Percentiles rank a stretch among this genome's conserved stretches.
Evolutionary conservation across 129 eudicot species (phyloP).

Genomic region (Flaveria brownii): DNA sequence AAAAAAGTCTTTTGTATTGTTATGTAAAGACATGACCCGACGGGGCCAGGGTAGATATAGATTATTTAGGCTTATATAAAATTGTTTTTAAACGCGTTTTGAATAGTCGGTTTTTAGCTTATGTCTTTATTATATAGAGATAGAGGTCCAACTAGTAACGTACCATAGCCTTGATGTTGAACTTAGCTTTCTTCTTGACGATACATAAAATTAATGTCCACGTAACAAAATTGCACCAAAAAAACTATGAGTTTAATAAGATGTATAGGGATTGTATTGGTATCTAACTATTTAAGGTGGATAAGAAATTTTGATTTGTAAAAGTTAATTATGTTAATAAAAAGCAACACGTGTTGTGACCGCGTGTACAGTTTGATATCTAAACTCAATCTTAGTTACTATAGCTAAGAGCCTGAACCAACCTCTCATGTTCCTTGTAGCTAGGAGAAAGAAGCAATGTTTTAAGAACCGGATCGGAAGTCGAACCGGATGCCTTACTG

Average conservation of each 20-base stretch:
- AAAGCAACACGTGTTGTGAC: too few relatives aligned
- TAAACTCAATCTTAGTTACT: too few relatives aligned
- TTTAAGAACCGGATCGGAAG: too few relatives aligned
- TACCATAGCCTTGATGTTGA: background rate
- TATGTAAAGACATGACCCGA: background rate
- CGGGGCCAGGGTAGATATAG: conserved; percentile 20
- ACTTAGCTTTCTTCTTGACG: background rate
- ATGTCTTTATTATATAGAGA: background rate
- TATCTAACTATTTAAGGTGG: too few relatives aligned
- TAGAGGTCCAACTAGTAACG: background rate
- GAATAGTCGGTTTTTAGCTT: background rate
- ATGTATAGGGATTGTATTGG: too few relatives aligned
- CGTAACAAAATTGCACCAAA: background rate
- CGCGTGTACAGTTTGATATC: too few relatives aligned
- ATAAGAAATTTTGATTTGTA: too few relatives aligned
- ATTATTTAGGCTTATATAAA: background rate
- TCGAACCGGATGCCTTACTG: too few relatives aligned
- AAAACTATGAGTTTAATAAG: background rate
- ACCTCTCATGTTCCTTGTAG: too few relatives aligned
- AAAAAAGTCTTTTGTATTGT: background rate
- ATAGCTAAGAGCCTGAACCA: too few relatives aligned
- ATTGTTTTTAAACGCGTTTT: background rate
- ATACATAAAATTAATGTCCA: background rate
- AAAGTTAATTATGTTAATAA: too few relatives aligned
- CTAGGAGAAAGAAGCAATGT: too few relatives aligned